Conservation (phyloP, 2,329 filamentous ascomycete species). For the Aspergillus arachidicola region DNA sequence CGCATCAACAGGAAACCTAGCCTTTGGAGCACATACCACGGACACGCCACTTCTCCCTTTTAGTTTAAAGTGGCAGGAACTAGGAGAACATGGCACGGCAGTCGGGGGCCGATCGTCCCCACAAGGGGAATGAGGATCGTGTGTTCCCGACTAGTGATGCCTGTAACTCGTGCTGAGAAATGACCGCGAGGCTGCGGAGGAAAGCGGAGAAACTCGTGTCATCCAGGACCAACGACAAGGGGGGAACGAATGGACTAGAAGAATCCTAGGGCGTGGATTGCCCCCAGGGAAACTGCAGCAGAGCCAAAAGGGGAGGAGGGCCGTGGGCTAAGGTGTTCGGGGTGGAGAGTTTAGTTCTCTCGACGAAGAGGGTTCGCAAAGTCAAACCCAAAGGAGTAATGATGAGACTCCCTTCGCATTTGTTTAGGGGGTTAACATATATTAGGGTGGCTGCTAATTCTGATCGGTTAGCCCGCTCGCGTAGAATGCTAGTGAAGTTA, state of each 20-base stretch:
- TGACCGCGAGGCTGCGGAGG: conserved; percentile 11
- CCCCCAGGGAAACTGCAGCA: conserved; percentile 4
- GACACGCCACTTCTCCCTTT: conserved; percentile 22
- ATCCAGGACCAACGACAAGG: conserved; percentile 5
- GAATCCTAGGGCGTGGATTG: background rate
- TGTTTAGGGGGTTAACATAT: background rate
- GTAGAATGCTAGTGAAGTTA: background rate
- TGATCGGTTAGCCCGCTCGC: background rate
- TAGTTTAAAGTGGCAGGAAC: conserved; percentile 17
- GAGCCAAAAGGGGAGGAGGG: conserved; percentile 16
- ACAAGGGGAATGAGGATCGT: conserved; percentile 27
- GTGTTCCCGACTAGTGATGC: conserved; percentile 17
- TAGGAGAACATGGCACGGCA: conserved; percentile 24
- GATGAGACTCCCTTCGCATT: conserved; percentile 11
- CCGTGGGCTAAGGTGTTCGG: conserved; percentile 19
- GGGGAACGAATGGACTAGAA: background rate
- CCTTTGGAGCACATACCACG: conserved; percentile 12
- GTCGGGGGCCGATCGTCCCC: conserved; percentile 29
- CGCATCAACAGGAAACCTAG: conserved; percentile 10
- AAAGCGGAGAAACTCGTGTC: conserved; percentile 17
- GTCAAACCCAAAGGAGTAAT: conserved; percentile 23
- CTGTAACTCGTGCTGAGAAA: conserved; percentile 22
- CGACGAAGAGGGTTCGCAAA: conserved; percentile 17
- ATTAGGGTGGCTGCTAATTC: background rate
- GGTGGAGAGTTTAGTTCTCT: conserved; percentile 21